These are phyloP conservation scores for Entomortierella lignicola DNA, from an alignment of 192 early-diverging fungal genomes.

Conservation along the genomic window DNA sequence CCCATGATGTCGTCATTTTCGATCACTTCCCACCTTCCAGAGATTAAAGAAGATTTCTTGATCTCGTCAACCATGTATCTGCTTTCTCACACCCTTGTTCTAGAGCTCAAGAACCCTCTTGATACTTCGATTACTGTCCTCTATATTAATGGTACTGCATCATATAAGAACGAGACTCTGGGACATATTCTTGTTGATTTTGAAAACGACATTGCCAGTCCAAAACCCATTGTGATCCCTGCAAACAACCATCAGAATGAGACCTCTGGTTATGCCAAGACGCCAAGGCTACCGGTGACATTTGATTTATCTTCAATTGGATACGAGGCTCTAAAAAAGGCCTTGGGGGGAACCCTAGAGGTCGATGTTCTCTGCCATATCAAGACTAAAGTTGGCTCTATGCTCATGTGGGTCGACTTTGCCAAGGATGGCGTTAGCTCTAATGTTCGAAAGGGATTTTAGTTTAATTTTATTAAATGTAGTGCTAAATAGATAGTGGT, in stretches of 20 bases:
- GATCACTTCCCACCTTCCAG: constrained; percentile 28
- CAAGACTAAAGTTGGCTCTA: constrained; percentile 50
- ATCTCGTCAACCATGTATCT: constrained; percentile 47
- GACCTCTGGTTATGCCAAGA: constrained; percentile 47
- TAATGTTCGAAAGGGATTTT: constrained; percentile 59
- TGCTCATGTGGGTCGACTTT: constrained; percentile 59
- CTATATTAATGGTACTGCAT: constrained; percentile 44
- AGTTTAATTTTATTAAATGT: not conserved
- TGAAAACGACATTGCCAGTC: constrained; percentile 34
- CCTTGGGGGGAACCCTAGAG: constrained; percentile 56
- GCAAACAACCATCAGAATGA: constrained; percentile 48
- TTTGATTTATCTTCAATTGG: constrained; percentile 52
- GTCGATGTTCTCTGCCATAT: constrained; percentile 60
- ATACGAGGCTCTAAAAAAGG: constrained; percentile 59
- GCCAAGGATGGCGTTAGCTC: constrained; percentile 53
- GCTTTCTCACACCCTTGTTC: constrained; percentile 18
- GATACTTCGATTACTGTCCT: constrained; percentile 45
- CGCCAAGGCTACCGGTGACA: constrained; percentile 29
- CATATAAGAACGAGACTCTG: constrained; percentile 34
- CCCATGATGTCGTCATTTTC: constrained; percentile 39
- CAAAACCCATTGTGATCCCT: constrained; percentile 47
- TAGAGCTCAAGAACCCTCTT: constrained; percentile 43
- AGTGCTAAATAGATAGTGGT: no score
- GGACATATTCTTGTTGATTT: constrained; percentile 43
- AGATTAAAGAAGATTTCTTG: constrained; percentile 36